These are phyloP conservation scores for Camelina hispida DNA, from an alignment of 345 rosid genomes.

Conservation along the genomic window DNA sequence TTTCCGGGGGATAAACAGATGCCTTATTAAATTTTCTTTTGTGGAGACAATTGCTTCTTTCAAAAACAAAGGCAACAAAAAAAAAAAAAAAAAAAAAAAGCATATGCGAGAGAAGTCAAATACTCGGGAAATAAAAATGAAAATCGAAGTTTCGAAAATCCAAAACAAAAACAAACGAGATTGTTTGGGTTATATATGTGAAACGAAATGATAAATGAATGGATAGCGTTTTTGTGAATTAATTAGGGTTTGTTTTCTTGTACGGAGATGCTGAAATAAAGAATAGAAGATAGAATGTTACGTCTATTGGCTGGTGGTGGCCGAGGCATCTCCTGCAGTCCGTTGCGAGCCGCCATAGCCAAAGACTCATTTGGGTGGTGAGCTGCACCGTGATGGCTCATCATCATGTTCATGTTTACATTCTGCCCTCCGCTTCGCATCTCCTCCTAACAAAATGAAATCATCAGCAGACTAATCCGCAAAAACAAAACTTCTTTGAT, in stretches of 20 bases:
- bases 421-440: constrained; percentile 63
- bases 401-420: constrained; percentile 60
- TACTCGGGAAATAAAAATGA: background rate
- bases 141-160: background rate
- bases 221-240: constrained; percentile 16
- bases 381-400: constrained; percentile 52
- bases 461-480: background rate
- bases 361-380: constrained; percentile 53
- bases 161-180: background rate
- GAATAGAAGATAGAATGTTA: constrained; percentile 48
- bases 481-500: background rate
- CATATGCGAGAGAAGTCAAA: constrained; percentile 8
- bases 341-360: constrained; percentile 53
- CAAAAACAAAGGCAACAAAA: background rate
- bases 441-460: constrained; percentile 63
- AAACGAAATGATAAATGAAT: background rate
- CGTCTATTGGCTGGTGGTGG: constrained; percentile 80
- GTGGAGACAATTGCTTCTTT: background rate
- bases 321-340: constrained; percentile 59
- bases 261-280: background rate
- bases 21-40: background rate
- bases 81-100: background rate
- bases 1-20: constrained; percentile 51
- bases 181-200: background rate
- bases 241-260: constrained; percentile 1